Evolutionary conservation across 2,329 filamentous ascomycete species (phyloP).

Genomic region (Teratosphaeria gauchensis): DNA sequence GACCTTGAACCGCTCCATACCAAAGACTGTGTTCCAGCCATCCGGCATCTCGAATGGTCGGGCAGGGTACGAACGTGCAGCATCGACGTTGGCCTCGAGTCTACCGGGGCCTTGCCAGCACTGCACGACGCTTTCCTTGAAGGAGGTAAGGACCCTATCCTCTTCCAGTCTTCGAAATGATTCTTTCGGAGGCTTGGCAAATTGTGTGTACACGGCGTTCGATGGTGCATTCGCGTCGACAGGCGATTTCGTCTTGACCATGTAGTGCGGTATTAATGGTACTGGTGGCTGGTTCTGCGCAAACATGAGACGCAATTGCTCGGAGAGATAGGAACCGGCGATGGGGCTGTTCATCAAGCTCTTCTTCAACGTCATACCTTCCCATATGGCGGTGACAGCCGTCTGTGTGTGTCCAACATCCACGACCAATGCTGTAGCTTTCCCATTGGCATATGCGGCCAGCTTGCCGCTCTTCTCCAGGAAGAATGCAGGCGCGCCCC

Average conservation of each 20-base stretch:
- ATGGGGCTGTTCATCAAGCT: slow-evolving; percentile 71
- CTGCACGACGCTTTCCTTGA: slow-evolving; percentile 95
- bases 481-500: slow-evolving; percentile 93
- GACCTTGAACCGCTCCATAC: slow-evolving; percentile 73
- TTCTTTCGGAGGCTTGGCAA: slow-evolving; percentile 49
- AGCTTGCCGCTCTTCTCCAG: slow-evolving; percentile 81
- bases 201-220: slow-evolving; percentile 65
- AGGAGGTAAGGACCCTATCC: slow-evolving; percentile 86
- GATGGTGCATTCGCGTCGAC: slow-evolving; percentile 79
- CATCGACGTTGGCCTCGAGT: slow-evolving; percentile 63
- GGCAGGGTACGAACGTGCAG: slow-evolving; percentile 61
- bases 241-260: slow-evolving; percentile 75
- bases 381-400: slow-evolving; percentile 82
- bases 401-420: slow-evolving; percentile 85
- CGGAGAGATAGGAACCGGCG: slow-evolving; percentile 81
- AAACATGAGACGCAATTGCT: slow-evolving; percentile 77
- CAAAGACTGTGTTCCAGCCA: slow-evolving; percentile 92
- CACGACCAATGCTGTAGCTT: slow-evolving; percentile 83
- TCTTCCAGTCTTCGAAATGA: slow-evolving; percentile 80
- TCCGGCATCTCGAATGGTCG: slow-evolving; percentile 96
- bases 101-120: slow-evolving; percentile 76
- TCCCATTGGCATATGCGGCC: slow-evolving; percentile 82
- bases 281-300: slow-evolving; percentile 57
- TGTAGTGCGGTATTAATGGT: slow-evolving; percentile 72
- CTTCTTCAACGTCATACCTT: slow-evolving; percentile 88